Evolutionary conservation across 495 filamentous ascomycete genomes (phyloP), one percentile per base, ranked within the genome.

Genomic region (Astrothelium macrocarpum): DNA sequence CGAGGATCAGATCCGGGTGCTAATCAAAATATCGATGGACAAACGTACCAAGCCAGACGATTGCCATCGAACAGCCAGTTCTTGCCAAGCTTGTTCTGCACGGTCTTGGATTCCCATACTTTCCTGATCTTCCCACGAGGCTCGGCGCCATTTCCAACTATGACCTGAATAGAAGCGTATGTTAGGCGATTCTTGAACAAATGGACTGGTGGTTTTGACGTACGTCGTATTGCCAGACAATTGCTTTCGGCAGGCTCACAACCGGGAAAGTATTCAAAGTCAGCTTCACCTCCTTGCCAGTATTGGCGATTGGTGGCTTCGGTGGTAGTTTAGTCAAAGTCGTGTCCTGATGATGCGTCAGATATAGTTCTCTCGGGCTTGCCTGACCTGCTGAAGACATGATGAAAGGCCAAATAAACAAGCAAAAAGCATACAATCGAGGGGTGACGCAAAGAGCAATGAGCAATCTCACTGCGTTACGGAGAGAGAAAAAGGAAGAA

Each of bases 211-310:
- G 5, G 18, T 60, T 12, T 60, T 14, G 23, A 83, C 89, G 81
- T 76, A 96, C 90, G 77, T 96, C 92, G 65, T 91, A 97, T 75
- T 96, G 91, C 63, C 83, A 85, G 53, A 96, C 79, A 0, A 78
- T 76, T 5, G 72, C 77, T 23, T 68, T 80, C 0, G 84, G 82
- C 32, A 77, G 81, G 31, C 62, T 59, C 1, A 61, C 67, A n/a
- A 96, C 83, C 0, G 80, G 78, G 74, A 84, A 96, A 9, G 90
- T 83, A 73, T 98, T 98, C 59, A 95, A 73, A 0, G 74, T 69
- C 7, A 97, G 70, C 9, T 76, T 75, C 20, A 87, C 78, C 0
- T 77, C 70, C 36, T 78, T 82, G 16, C 89, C 92, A 14, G 7
- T 16, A 11, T n/a, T 56, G 25, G 7, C 29, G 9, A 56, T 12